phyloP scores from a whole-genome alignment of 768 basidiomycete genomes.

The Ramaria rubella region DNA sequence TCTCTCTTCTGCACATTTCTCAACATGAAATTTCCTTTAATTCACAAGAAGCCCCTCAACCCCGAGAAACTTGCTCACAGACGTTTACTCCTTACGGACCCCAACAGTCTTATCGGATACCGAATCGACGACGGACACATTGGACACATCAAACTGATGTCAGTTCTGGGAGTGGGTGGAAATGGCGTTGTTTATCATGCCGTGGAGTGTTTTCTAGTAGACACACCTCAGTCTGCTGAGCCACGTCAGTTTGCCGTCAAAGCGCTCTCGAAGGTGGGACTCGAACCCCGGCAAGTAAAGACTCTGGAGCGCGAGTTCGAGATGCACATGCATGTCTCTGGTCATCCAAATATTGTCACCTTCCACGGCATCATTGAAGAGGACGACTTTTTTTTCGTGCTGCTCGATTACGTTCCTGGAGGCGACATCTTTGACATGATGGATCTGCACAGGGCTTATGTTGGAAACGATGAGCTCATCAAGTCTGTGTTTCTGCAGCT shows the following conservation, averaged over 20 bases:
- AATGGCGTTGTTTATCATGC: constrained; percentile 95
- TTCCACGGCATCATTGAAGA: constrained; percentile 60
- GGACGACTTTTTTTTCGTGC: constrained; percentile 54
- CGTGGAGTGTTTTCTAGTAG: constrained; percentile 38
- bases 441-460: constrained; percentile 64
- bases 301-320: neutral
- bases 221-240: neutral
- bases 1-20: neutral
- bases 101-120: constrained; percentile 44
- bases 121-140: constrained; percentile 86
- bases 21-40: neutral
- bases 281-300: neutral
- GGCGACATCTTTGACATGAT: constrained; percentile 94
- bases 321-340: neutral
- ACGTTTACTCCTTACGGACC: neutral
- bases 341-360: constrained; percentile 42
- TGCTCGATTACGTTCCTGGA: constrained; percentile 49
- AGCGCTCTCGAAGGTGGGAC: neutral
- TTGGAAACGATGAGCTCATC: constrained; percentile 80
- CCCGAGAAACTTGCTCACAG: neutral
- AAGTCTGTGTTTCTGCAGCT: constrained; percentile 89
- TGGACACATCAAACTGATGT: constrained; percentile 72
- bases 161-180: constrained; percentile 86
- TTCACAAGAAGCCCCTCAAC: neutral
- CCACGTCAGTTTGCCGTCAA: constrained; percentile 1